Conservation (phyloP, 2,329 filamentous ascomycete genomes). For the Ceratocystis papillata region DNA sequence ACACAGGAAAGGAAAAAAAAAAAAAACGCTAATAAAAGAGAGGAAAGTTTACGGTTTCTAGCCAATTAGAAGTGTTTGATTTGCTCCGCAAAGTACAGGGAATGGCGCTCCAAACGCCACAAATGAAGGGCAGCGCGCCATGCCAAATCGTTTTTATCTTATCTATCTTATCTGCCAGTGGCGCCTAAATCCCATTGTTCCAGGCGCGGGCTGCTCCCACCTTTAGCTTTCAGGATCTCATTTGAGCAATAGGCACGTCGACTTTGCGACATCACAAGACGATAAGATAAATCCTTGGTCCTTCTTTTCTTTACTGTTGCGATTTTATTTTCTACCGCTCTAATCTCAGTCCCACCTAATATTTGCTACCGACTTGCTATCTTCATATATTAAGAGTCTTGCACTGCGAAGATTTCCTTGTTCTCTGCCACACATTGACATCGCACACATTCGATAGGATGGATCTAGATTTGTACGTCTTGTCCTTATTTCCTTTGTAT, state of each 20-base stretch:
- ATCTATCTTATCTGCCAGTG: background rate
- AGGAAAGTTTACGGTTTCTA: background rate
- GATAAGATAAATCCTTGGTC: background rate
- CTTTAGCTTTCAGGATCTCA: background rate
- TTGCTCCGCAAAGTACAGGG: conserved; percentile 18
- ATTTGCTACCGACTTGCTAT: background rate
- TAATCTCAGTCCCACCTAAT: background rate
- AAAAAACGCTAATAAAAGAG: background rate
- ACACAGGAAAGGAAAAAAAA: background rate
- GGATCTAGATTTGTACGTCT: conserved; percentile 74
- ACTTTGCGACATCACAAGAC: background rate
- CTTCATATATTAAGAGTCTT: background rate
- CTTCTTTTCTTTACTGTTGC: background rate
- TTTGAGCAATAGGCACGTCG: background rate
- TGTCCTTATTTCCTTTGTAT: background rate
- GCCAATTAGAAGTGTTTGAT: conserved; percentile 18
- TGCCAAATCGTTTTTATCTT: background rate
- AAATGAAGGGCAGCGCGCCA: background rate
- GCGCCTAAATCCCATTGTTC: background rate
- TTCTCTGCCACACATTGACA: background rate
- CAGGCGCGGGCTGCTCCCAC: conserved; percentile 1
- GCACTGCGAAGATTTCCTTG: background rate
- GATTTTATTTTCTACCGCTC: too few relatives aligned
- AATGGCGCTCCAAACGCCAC: background rate
- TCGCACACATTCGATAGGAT: conserved; percentile 40